Conservation (phyloP, 108 stramenopile species). For the Conticribra guillardii region DNA sequence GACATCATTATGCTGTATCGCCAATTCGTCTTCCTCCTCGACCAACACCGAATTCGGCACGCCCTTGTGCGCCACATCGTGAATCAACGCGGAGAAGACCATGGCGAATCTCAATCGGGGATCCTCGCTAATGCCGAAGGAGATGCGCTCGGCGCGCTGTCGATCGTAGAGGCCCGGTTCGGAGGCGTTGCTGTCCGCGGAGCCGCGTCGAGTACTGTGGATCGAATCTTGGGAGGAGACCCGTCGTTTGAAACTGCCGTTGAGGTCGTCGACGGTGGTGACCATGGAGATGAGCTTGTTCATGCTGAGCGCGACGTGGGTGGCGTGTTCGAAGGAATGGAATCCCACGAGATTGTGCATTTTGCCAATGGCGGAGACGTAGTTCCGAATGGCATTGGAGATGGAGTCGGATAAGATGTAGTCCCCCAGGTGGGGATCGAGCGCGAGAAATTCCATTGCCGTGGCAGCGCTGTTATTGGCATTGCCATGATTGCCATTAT, state of each 20-base stretch:
- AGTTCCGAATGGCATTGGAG: conserved; percentile 20
- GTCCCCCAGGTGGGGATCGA: conserved; percentile 21
- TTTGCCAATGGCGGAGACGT: conserved; percentile 23
- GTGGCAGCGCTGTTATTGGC: background rate
- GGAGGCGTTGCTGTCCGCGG: background rate
- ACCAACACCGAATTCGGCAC: conserved; percentile 55
- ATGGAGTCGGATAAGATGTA: conserved; percentile 28
- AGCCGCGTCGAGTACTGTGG: background rate
- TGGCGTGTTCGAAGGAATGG: conserved; percentile 70
- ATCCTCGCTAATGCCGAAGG: conserved; percentile 73
- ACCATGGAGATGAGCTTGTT: conserved; percentile 50
- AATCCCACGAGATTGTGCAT: conserved; percentile 61
- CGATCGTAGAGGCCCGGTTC: background rate
- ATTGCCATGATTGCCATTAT: background rate
- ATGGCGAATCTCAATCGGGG: conserved; percentile 63
- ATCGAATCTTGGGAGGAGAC: background rate
- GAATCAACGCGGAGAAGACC: conserved; percentile 77
- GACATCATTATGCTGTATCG: conserved; percentile 47
- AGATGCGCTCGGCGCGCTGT: conserved; percentile 8
- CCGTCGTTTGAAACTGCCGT: background rate
- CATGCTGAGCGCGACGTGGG: conserved; percentile 61
- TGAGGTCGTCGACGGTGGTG: background rate
- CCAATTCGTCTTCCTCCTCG: conserved; percentile 53
- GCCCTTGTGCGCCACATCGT: conserved; percentile 73
- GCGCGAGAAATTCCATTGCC: conserved; percentile 22